phyloP scores from a whole-genome alignment of 495 filamentous ascomycete genomes.

The Patellaria atrata region DNA sequence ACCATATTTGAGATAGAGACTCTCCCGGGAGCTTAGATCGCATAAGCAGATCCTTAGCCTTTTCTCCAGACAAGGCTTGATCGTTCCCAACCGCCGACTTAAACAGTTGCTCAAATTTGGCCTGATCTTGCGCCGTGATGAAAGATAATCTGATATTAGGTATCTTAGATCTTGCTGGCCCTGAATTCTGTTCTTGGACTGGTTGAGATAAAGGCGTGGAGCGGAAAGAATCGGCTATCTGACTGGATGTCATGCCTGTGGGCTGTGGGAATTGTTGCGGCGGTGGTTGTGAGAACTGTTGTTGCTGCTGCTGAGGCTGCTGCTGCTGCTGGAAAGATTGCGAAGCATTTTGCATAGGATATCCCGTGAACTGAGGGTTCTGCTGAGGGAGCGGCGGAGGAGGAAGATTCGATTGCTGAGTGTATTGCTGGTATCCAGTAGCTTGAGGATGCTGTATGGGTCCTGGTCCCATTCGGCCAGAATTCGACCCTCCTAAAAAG shows the following conservation, averaged over 20 bases:
- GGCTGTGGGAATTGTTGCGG: constrained; percentile 27
- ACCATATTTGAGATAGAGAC: constrained; percentile 80
- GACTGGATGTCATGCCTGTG: constrained; percentile 51
- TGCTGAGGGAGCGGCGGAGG: constrained; percentile 36
- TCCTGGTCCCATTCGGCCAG: constrained; percentile 52
- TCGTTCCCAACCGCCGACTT: constrained; percentile 85
- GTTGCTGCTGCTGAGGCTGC: constrained; percentile 22
- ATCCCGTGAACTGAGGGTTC: constrained; percentile 40
- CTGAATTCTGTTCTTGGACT: constrained; percentile 29
- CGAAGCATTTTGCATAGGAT: constrained; percentile 31
- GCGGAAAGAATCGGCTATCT: constrained; percentile 79
- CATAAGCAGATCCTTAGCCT: constrained; percentile 74
- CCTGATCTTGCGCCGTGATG: constrained; percentile 87
- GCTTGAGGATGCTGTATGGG: constrained; percentile 45
- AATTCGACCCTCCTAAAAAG: constrained; percentile 63
- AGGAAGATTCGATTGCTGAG: constrained; percentile 32
- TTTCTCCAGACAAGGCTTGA: constrained; percentile 79
- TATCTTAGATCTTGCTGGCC: constrained; percentile 46
- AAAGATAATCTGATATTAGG: constrained; percentile 94
- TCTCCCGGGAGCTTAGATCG: constrained; percentile 74
- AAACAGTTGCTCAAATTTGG: constrained; percentile 96
- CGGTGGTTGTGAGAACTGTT: constrained; percentile 33
- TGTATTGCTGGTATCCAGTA: constrained; percentile 41
- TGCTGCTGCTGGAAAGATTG: constrained; percentile 30
- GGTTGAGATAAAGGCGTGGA: constrained; percentile 29